Conservation (phyloP, 2,329 filamentous ascomycete genomes). For the Ophiocordyceps robertsii region DNA sequence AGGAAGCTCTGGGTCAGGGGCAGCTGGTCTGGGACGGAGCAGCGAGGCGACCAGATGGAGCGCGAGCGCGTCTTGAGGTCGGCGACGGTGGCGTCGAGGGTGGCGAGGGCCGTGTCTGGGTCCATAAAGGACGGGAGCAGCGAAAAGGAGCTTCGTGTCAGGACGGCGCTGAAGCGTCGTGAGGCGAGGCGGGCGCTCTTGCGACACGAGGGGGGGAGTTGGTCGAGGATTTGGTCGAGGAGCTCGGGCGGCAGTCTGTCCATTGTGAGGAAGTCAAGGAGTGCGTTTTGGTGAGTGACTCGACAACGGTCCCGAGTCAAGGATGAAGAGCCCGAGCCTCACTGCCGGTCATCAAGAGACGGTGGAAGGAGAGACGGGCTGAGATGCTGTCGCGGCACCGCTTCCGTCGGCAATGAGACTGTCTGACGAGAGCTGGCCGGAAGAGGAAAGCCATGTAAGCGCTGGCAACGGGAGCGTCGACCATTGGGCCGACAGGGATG, state of each 20-base stretch:
- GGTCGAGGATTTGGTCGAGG: slow-evolving; percentile 13
- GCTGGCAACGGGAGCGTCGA: too few species aligned
- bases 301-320: too few species aligned
- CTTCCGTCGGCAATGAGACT: too few species aligned
- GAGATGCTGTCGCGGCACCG: too few species aligned
- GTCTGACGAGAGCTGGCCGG: too few species aligned
- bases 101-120: slow-evolving; percentile 9
- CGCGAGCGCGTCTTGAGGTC: slow-evolving; percentile 10
- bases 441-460: too few species aligned
- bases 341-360: too few species aligned
- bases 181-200: slow-evolving; percentile 17
- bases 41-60: slow-evolving; percentile 22
- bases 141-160: slow-evolving; percentile 13
- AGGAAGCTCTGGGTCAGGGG: slow-evolving; percentile 18
- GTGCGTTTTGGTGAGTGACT: too few species aligned
- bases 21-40: slow-evolving; percentile 15
- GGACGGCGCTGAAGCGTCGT: slow-evolving; percentile 17
- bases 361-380: too few species aligned
- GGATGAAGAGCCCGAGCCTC: too few species aligned
- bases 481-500: too few species aligned
- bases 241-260: slow-evolving; percentile 17
- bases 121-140: slow-evolving; percentile 17
- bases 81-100: slow-evolving; percentile 9
- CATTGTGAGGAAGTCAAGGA: slow-evolving; percentile 11
- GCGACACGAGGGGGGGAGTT: slow-evolving; percentile 10